A percentile compares a stretch with the other conserved stretches of the same genome.
Evolutionary conservation across 257 asterid species (phyloP).

Genomic region (Penstemon davidsonii): DNA sequence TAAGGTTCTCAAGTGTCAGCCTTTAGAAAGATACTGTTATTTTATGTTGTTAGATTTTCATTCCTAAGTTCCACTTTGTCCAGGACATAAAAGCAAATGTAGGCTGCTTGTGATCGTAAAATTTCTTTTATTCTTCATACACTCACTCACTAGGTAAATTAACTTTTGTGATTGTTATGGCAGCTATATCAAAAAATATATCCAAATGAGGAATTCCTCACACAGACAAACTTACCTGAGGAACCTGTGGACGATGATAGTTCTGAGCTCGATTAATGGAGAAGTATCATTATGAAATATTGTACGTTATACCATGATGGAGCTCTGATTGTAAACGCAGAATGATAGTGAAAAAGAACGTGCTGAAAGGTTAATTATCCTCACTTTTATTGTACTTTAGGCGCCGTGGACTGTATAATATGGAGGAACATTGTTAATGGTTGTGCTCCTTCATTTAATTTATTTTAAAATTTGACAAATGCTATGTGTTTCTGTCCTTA

Average conservation of each 20-base stretch:
- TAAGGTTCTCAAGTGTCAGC: neutral
- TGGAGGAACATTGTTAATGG: neutral
- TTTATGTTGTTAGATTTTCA: neutral
- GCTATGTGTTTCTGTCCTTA: neutral
- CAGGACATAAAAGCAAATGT: neutral
- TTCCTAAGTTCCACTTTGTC: too few relatives aligned
- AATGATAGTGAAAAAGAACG: slow-evolving; percentile 16
- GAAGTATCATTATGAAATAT: neutral
- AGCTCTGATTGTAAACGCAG: neutral
- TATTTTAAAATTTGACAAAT: neutral
- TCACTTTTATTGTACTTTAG: neutral
- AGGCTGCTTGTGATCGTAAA: neutral
- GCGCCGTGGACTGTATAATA: neutral
- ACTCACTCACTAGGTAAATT: slow-evolving; percentile 14
- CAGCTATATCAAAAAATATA: slow-evolving; percentile 63
- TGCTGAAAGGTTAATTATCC: slow-evolving; percentile 8
- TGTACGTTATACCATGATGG: neutral
- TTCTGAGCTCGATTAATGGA: slow-evolving; percentile 41
- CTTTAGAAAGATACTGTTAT: slow-evolving; percentile 6
- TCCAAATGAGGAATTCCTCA: slow-evolving; percentile 62
- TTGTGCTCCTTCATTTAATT: neutral
- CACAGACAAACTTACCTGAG: slow-evolving; percentile 37
- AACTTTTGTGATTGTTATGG: slow-evolving; percentile 21
- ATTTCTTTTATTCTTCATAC: slow-evolving; percentile 1
- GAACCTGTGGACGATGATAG: slow-evolving; percentile 42